phyloP scores from a whole-genome alignment of 148 eudicot species.

The Rhododendron molle region DNA sequence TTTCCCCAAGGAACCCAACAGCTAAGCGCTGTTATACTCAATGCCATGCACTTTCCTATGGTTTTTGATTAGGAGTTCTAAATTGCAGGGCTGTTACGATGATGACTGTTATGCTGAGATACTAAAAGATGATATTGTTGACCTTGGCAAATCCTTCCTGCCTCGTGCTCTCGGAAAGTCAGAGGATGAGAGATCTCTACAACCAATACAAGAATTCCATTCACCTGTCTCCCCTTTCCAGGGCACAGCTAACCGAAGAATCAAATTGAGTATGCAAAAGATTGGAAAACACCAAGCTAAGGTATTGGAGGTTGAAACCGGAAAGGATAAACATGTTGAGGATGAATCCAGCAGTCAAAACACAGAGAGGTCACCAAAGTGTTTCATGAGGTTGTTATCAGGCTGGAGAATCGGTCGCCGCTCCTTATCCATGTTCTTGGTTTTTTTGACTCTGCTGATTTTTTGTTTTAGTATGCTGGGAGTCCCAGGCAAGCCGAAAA shows the following conservation, averaged over 20 bases:
- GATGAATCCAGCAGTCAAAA: neutral
- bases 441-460: conserved; percentile 24
- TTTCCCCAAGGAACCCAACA: neutral
- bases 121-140: conserved; percentile 72
- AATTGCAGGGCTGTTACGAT: conserved; percentile 23
- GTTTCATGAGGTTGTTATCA: neutral
- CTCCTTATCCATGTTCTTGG: neutral
- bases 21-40: neutral
- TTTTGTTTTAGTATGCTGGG: conserved; percentile 7
- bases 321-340: neutral
- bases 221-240: conserved; percentile 27
- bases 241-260: conserved; percentile 65
- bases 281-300: neutral
- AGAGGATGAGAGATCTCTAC: conserved; percentile 6
- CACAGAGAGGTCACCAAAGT: neutral
- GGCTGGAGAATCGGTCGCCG: neutral
- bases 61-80: neutral
- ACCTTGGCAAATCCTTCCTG: conserved; percentile 52
- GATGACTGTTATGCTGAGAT: conserved; percentile 85
- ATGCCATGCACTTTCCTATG: neutral
- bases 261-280: conserved; percentile 32
- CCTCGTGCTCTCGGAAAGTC: conserved; percentile 2
- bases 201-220: neutral
- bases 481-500: neutral
- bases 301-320: neutral